These are phyloP conservation scores for Metschnikowia henanensis DNA, from an alignment of 805 yeast genomes.

Conservation along the genomic window DNA sequence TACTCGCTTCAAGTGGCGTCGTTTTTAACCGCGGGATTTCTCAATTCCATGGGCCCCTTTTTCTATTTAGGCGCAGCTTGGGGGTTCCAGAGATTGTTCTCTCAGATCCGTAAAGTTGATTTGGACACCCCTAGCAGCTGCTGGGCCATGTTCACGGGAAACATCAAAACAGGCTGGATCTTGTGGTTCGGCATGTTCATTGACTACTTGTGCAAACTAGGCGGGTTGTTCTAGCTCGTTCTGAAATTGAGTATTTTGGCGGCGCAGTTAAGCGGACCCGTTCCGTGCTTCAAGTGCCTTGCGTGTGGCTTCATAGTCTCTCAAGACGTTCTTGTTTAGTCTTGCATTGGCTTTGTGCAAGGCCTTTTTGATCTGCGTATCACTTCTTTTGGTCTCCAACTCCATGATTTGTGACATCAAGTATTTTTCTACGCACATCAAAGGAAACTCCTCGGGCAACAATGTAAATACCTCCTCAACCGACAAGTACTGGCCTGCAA, in stretches of 20 bases:
- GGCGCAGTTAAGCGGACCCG: too few relatives aligned
- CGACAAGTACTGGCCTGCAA: slow-evolving; percentile 22
- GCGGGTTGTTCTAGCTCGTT: slow-evolving; percentile 33
- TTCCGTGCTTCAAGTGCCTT: too few relatives aligned
- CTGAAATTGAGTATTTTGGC: not conserved
- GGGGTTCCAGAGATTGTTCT: slow-evolving; percentile 67
- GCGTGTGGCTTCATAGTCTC: slow-evolving; percentile 19
- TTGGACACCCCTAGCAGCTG: slow-evolving; percentile 79
- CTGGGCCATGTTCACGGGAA: slow-evolving; percentile 76
- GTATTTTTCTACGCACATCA: slow-evolving; percentile 30
- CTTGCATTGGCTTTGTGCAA: slow-evolving; percentile 31
- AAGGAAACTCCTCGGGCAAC: slow-evolving; percentile 33
- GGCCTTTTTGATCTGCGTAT: slow-evolving; percentile 24
- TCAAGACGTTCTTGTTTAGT: slow-evolving; percentile 20
- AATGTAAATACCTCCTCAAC: slow-evolving; percentile 27
- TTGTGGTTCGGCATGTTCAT: slow-evolving; percentile 64
- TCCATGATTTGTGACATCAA: slow-evolving; percentile 22
- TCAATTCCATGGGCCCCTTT: slow-evolving; percentile 86
- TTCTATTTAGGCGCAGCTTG: slow-evolving; percentile 64
- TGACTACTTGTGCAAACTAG: slow-evolving; percentile 56
- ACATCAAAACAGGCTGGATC: slow-evolving; percentile 73
- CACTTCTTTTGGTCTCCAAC: slow-evolving; percentile 20
- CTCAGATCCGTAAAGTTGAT: slow-evolving; percentile 72
- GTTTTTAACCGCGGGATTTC: slow-evolving; percentile 65
- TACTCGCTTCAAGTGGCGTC: slow-evolving; percentile 67